phyloP scores from a whole-genome alignment of 2,329 filamentous ascomycete species.

The Cyphellophora europaea region DNA sequence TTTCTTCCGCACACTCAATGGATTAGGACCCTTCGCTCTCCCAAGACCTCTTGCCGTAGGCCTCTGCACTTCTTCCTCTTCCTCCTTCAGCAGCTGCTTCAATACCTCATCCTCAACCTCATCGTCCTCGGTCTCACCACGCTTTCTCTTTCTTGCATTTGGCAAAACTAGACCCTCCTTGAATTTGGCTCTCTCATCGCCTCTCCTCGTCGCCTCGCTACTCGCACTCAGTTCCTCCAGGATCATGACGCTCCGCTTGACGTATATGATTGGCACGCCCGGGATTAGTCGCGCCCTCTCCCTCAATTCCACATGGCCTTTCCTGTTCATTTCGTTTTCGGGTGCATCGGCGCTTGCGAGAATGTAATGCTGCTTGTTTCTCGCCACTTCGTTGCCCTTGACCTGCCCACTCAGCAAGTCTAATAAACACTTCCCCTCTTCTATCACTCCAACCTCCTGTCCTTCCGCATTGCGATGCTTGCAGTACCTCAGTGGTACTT shows the following conservation, averaged over 20 bases:
- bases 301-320: constrained; percentile 27
- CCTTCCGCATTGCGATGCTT: constrained; percentile 35
- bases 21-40: constrained; percentile 37
- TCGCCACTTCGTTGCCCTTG: constrained; percentile 24
- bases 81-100: constrained; percentile 12
- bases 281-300: constrained; percentile 32
- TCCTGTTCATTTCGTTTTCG: constrained; percentile 17
- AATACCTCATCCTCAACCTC: constrained; percentile 11
- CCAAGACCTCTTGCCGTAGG: constrained; percentile 23
- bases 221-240: constrained; percentile 37
- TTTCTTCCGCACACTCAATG: constrained; percentile 38
- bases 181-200: constrained; percentile 38
- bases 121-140: constrained; percentile 18
- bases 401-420: constrained; percentile 27
- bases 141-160: constrained; percentile 25
- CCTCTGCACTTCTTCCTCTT: constrained; percentile 19
- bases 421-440: constrained; percentile 30
- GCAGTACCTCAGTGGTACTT: constrained; percentile 36
- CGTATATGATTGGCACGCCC: constrained; percentile 41
- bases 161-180: constrained; percentile 29
- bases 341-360: constrained; percentile 34
- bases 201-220: constrained; percentile 32
- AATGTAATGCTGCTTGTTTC: constrained; percentile 40
- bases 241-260: constrained; percentile 42
- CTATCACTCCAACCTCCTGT: constrained; percentile 15